A percentile compares a stretch with the other conserved stretches of the same genome.
phyloP scores from a whole-genome alignment of 140 eudicot species.

The Erigeron philadelphicus region DNA sequence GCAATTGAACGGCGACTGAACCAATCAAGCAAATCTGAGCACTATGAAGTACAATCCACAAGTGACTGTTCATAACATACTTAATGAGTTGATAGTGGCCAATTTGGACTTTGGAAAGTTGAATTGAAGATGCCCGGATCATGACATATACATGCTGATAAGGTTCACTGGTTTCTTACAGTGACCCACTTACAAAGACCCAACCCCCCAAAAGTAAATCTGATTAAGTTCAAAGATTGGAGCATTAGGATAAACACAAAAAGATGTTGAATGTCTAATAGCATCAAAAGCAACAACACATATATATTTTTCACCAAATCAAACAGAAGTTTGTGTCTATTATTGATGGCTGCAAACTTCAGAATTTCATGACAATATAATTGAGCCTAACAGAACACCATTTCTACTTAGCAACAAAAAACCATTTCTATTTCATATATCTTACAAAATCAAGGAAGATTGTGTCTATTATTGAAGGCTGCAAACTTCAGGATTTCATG shows the following conservation, averaged over 20 bases:
- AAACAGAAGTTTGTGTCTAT: conserved; percentile 18
- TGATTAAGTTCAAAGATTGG: background rate
- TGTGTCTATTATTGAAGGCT: conserved; percentile 10
- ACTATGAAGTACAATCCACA: too few species aligned
- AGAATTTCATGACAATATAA: conserved; percentile 14
- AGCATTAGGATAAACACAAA: background rate
- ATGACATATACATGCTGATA: too few species aligned
- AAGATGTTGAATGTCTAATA: background rate
- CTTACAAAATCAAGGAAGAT: background rate
- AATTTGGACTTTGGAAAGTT: too few species aligned
- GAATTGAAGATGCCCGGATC: too few species aligned
- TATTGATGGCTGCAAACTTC: conserved; percentile 11
- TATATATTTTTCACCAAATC: conserved; percentile 2
- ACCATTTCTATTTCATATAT: background rate
- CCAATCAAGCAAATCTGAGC: too few species aligned
- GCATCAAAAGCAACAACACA: background rate
- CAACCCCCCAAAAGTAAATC: too few species aligned
- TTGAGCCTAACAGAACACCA: background rate
- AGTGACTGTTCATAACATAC: too few species aligned
- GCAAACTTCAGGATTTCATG: conserved; percentile 20
- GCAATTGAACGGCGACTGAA: too few species aligned
- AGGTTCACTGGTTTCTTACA: too few species aligned
- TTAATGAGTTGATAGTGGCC: too few species aligned
- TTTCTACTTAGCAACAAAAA: background rate
- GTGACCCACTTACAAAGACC: too few species aligned